Evolutionary conservation across 2,329 filamentous ascomycete genomes (phyloP).

Genomic region (Exophiala aquamarina): DNA sequence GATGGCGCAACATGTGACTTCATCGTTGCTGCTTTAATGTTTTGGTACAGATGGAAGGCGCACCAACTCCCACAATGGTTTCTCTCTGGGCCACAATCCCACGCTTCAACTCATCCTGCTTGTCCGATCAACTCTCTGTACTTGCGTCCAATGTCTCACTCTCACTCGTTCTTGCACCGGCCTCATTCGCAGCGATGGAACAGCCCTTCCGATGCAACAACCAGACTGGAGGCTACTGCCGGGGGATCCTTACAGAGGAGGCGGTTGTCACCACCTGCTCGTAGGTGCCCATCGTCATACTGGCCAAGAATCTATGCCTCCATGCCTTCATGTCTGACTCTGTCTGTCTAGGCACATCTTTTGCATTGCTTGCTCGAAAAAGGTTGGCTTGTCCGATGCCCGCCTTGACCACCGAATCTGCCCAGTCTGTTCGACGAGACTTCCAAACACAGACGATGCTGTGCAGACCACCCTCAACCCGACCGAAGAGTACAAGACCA

Average conservation of each 20-base stretch:
- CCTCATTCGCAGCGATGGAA: conserved; percentile 62
- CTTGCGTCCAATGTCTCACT: too few species aligned
- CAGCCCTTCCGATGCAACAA: conserved; percentile 75
- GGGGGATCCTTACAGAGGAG: conserved; percentile 64
- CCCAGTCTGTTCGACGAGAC: conserved; percentile 70
- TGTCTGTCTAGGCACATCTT: conserved; percentile 70
- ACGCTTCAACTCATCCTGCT: too few species aligned
- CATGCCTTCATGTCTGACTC: conserved; percentile 17
- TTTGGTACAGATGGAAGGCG: too few species aligned
- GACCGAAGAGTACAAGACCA: conserved; percentile 86
- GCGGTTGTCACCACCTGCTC: conserved; percentile 90
- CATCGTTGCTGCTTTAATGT: too few species aligned
- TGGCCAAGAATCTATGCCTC: too few species aligned
- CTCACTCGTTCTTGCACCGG: too few species aligned
- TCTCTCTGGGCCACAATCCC: too few species aligned
- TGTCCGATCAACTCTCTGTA: too few species aligned
- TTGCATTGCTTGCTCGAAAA: conserved; percentile 71
- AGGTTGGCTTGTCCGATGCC: conserved; percentile 60
- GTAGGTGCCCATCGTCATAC: conserved; percentile 51
- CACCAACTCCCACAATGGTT: too few species aligned
- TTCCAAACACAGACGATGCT: conserved; percentile 73
- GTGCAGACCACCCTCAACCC: conserved; percentile 71
- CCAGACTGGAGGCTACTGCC: conserved; percentile 60
- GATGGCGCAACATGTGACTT: too few species aligned
- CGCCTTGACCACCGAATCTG: conserved; percentile 60